Conservation (phyloP, 164 flowering plant species). For the Magnolia officinalis region DNA sequence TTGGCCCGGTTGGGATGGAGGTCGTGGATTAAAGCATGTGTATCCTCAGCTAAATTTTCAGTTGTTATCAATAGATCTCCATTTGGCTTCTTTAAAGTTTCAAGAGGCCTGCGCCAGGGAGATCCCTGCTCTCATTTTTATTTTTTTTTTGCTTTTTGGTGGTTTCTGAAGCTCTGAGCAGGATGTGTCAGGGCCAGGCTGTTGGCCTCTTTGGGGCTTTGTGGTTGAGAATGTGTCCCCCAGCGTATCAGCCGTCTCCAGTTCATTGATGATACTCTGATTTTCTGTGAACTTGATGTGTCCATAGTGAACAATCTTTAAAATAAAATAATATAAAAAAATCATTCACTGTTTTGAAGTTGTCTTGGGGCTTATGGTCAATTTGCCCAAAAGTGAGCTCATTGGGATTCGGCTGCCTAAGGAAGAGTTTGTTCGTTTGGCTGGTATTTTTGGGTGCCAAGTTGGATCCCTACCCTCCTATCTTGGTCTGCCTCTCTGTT, state of each 20-base stretch:
- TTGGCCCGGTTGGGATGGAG: background rate
- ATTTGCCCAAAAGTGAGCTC: background rate
- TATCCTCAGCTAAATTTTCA: background rate
- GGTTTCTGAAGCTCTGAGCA: background rate
- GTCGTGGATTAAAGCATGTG: background rate
- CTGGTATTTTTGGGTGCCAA: background rate
- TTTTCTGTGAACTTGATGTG: background rate
- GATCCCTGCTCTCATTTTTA: background rate
- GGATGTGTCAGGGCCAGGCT: background rate
- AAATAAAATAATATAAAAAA: background rate
- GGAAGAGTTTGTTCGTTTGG: background rate
- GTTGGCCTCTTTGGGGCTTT: background rate
- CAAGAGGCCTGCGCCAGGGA: background rate
- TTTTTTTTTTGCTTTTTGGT: background rate
- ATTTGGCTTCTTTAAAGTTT: background rate
- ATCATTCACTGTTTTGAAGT: background rate
- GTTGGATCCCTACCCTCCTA: background rate
- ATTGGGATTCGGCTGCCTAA: background rate
- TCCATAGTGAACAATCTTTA: background rate
- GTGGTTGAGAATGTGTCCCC: background rate
- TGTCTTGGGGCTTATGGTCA: background rate
- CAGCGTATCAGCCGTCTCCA: background rate
- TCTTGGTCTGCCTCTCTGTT: background rate
- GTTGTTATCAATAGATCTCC: background rate
- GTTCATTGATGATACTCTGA: background rate